Conservation (phyloP, 495 filamentous ascomycete species). For the Chaetomium cochliodes region DNA sequence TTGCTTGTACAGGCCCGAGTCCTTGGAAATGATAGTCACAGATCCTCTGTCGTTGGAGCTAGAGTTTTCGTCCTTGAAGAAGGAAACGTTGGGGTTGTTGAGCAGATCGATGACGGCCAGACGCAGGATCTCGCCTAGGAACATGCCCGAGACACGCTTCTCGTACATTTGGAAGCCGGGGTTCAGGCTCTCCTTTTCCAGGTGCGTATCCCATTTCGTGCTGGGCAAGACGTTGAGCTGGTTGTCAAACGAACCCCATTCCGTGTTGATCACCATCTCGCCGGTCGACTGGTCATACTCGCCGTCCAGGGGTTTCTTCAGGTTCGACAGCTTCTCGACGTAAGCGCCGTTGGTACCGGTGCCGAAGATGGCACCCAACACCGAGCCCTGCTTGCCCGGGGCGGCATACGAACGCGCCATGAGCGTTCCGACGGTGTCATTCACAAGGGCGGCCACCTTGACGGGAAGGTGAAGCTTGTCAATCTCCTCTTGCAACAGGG, state of each 20-base stretch:
- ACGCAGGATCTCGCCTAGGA: conserved; percentile 90
- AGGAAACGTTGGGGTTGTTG: conserved; percentile 55
- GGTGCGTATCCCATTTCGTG: conserved; percentile 74
- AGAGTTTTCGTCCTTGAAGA: conserved; percentile 71
- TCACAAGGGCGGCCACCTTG: conserved; percentile 89
- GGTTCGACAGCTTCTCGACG: conserved; percentile 68
- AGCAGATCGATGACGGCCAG: conserved; percentile 67
- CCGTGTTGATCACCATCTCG: conserved; percentile 96
- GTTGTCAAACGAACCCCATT: conserved; percentile 99
- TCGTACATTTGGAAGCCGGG: conserved; percentile 98
- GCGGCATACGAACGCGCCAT: conserved; percentile 97
- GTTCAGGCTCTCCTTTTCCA: conserved; percentile 82
- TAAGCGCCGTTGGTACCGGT: conserved; percentile 96
- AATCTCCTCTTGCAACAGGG: conserved; percentile 85
- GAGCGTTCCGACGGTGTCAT: conserved; percentile 94
- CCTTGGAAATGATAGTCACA: conserved; percentile 61
- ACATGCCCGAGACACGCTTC: conserved; percentile 98
- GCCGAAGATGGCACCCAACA: conserved; percentile 90
- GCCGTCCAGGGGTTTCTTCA: conserved; percentile 63
- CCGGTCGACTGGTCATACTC: conserved; percentile 80
- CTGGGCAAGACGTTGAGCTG: conserved; percentile 79
- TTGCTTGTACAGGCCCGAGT: conserved; percentile 67
- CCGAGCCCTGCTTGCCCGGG: conserved; percentile 79
- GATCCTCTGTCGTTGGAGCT: conserved; percentile 61
- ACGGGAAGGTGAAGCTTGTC: conserved; percentile 84